Base-by-base conservation (phyloP, 2,329 filamentous ascomycete species). In the Pseudogymnoascus sp. region DNA sequence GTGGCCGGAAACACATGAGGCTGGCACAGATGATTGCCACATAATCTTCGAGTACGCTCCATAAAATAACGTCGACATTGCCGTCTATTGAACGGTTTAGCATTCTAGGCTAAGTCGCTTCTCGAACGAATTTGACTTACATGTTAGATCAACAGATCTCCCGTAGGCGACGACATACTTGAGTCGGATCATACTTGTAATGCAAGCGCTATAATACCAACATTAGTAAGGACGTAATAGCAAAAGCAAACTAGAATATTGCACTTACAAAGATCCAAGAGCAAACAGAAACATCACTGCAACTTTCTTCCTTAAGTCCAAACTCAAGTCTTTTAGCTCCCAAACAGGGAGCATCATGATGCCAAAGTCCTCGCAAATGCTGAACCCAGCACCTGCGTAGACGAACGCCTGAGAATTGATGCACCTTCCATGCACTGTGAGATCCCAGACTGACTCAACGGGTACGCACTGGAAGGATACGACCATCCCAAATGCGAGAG, bases 301-400 rank as follows among this genome's bases (percentile, higher is more conserved):
- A 24, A 84, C 78, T 73, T 88, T 89, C 68, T 89, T 86, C 66
- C 85, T 87, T 64, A 73, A 78, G 1, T 85, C 85, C 13, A 89
- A 74, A 26, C 19, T 19, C 19, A 19, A 19, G 19, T 19, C 19
- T 19, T 19, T 19, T 2, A 19, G 19, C 19, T 19, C 19, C 19
- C 19, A 19, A 19, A 19, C 2, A 19, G 19, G 19, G 19, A 88
- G 76, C 50, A 87, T 81, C n/a, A 89, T 76, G 33, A 89, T 83
- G 40, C 84, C 81, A 35, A 89, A 74, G 66, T 89, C 87, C 16
- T 86, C 88, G 62, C 86, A 82, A 66, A 89, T 86, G 74, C 88
- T 88, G 62, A 88, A 79, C 0, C 85, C 86, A 1, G 86, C 84
- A 1, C 85, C 88, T 5, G 85, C 84, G 8, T 88, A 82, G 68